Evolutionary conservation across 192 early-diverging fungal species (phyloP), one percentile per base, ranked within the genome.

Genomic region (Blastocladiella britannica): DNA sequence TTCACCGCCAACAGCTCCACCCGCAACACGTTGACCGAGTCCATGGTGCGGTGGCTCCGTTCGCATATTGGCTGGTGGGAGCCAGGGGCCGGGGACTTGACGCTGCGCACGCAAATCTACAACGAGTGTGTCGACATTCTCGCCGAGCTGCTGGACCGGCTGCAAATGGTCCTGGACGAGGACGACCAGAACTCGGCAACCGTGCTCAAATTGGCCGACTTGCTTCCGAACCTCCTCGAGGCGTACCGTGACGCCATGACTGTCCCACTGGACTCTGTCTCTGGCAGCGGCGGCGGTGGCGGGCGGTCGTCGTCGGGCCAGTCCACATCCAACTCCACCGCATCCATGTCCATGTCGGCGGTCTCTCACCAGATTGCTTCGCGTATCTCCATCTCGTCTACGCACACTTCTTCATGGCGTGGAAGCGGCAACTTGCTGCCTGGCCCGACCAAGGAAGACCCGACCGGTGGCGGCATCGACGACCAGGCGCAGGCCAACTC

Each of bases 121-220:
- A 47, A 47, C 37, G 37, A 47, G 12, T 70, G 70, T 29, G 43
- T 68, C 12, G 59, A 63, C 52, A 62, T 73, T 29, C 43, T 63
- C 7, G 67, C 59, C 27, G 68, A 71, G 55, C n/a, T 70, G 51
- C 55, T 73, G 28, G 69, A 70, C 24, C 59, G 60, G 56, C 59
- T 73, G 27, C 64, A 68, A 51, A 31, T 57, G 31, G 54, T 68
- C 2, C 26, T 20, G 37, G 37, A 28, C 25, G 54, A 55, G 28
- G 60, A 52, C 5, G 5, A 26, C 18, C 30, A 26, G 12, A 26
- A 56, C 8, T 23, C 26, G 23, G 27, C 20, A 23, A 58, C 58
- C 30, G 15, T 22, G 7, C 55, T 28, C 25, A 3, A 8, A 9
- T 23, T 53, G 26, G 53, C 53, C 37, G 37, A 47, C 2, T 20